Percentiles rank a stretch among this genome's conserved stretches.
Conservation (phyloP, 768 basidiomycete species). For the Auricularia auricula-judae region DNA sequence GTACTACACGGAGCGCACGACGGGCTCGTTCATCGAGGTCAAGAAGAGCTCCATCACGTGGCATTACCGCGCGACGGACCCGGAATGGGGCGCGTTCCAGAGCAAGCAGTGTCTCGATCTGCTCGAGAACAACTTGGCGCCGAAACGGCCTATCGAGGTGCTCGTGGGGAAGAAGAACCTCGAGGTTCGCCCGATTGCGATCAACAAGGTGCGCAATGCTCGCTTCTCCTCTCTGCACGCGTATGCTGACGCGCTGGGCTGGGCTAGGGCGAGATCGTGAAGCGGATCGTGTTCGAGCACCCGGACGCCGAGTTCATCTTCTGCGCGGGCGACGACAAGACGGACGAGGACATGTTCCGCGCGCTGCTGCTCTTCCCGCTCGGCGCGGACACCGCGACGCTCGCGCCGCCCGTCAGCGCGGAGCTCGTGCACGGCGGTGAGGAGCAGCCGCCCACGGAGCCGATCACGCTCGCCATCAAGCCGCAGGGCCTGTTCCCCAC, state of each 20-base stretch:
- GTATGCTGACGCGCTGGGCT: not conserved
- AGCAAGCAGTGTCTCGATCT: constrained; percentile 95
- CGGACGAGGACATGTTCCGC: constrained; percentile 99
- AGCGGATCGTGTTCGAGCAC: constrained; percentile 84
- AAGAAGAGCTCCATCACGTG: constrained; percentile 98
- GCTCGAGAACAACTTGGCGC: constrained; percentile 86
- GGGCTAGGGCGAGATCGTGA: constrained; percentile 82
- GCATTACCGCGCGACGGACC: constrained; percentile 90
- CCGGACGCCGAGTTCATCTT: constrained; percentile 93
- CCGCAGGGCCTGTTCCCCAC: constrained; percentile 79
- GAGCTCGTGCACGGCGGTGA: constrained; percentile 1
- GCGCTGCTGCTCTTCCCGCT: constrained; percentile 55
- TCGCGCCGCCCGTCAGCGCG: constrained; percentile 8
- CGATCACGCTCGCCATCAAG: constrained; percentile 50
- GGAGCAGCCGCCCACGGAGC: constrained; percentile 13
- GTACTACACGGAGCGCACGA: constrained; percentile 95
- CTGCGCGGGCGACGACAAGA: constrained; percentile 99
- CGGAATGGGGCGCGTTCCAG: constrained; percentile 94
- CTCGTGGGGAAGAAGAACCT: constrained; percentile 98
- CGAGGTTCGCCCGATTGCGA: constrained; percentile 88
- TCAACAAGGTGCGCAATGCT: constrained; percentile 61
- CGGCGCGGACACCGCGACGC: constrained; percentile 13
- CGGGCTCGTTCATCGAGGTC: constrained; percentile 90
- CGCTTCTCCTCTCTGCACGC: not conserved
- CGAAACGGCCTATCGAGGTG: constrained; percentile 92